Evolutionary conservation across 2,329 filamentous ascomycete species (phyloP).

Genomic region (Aureobasidium sp.): DNA sequence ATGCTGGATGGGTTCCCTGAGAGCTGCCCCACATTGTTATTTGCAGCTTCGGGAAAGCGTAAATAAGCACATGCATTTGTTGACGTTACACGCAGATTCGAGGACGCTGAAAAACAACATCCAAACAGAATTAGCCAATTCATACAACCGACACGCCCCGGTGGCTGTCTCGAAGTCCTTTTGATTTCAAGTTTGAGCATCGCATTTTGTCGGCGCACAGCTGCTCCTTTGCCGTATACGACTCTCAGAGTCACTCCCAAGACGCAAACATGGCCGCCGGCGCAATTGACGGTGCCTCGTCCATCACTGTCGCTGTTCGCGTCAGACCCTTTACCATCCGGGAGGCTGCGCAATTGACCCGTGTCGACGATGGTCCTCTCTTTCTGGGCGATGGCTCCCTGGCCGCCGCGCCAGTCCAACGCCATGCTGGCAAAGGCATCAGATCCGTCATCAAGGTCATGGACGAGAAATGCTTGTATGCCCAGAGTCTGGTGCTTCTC

Average conservation of each 20-base stretch:
- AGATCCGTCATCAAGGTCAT: conserved; percentile 91
- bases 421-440: conserved; percentile 76
- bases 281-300: conserved; percentile 36
- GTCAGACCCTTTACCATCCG: conserved; percentile 67
- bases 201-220: neutral
- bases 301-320: conserved; percentile 47
- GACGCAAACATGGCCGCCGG: conserved; percentile 18
- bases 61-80: conserved; percentile 1
- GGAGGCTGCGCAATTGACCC: conserved; percentile 84
- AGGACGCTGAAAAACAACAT: neutral
- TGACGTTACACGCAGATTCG: neutral
- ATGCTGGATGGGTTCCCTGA: neutral
- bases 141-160: conserved; percentile 6
- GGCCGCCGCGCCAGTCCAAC: conserved; percentile 69
- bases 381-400: conserved; percentile 97
- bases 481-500: neutral
- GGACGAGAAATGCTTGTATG: conserved; percentile 91
- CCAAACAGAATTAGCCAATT: neutral
- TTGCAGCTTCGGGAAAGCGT: neutral
- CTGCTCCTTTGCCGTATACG: neutral
- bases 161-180: conserved; percentile 1
- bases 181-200: no score
- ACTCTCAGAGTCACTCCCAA: neutral
- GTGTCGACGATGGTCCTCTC: conserved; percentile 71
- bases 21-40: neutral